Evolutionary conservation across 345 rosid species (phyloP).

Genomic region (Eucalyptus shirleyi): DNA sequence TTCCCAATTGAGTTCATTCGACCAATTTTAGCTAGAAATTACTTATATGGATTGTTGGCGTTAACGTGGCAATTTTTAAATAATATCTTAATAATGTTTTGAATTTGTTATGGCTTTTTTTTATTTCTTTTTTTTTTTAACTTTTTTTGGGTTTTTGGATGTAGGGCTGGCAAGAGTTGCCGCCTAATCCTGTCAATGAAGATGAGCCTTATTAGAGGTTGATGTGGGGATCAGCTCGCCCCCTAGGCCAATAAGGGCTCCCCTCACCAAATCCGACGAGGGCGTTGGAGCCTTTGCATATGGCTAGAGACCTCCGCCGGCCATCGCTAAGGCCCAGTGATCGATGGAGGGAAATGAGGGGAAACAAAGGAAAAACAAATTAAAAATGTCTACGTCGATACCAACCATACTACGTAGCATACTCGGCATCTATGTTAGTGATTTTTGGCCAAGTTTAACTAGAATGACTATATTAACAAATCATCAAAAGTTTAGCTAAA

Average conservation of each 20-base stretch:
- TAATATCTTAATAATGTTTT: no score
- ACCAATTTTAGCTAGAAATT: accelerated
- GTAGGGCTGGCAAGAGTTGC: no score
- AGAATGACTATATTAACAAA: accelerated
- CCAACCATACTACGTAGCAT: accelerated
- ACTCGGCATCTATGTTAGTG: accelerated
- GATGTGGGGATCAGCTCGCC: accelerated
- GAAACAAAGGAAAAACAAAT: no score
- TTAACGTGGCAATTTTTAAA: no score
- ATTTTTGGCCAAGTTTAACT: background rate
- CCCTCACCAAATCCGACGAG: background rate
- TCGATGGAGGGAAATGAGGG: background rate
- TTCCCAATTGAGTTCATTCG: accelerated
- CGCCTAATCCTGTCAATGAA: accelerated
- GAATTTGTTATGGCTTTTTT: no score
- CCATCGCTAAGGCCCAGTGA: accelerated
- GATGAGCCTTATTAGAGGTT: background rate
- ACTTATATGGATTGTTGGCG: accelerated
- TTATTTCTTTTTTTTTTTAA: no score
- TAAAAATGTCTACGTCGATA: accelerated
- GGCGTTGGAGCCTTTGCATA: background rate
- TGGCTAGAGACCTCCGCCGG: accelerated
- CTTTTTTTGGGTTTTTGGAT: no score
- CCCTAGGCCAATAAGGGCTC: background rate
- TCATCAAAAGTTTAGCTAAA: background rate